Evolutionary conservation across 352 stramenopile species (phyloP).

Genomic region (Pythium angustatum): DNA sequence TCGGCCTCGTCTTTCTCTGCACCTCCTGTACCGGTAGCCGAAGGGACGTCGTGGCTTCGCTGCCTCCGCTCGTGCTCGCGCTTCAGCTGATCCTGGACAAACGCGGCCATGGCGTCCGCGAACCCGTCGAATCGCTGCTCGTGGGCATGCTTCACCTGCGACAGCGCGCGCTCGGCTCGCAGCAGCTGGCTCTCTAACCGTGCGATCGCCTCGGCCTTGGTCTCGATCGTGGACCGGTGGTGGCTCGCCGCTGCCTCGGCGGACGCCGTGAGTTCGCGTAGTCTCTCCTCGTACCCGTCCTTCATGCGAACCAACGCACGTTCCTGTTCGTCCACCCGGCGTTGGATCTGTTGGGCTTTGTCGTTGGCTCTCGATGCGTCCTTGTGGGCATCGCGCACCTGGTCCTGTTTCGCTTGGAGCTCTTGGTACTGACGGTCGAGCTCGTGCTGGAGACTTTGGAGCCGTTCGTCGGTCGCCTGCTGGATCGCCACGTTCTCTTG

Average conservation of each 20-base stretch:
- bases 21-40: background rate
- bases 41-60: background rate
- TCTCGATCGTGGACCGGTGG: conserved; percentile 31
- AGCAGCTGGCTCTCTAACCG: conserved; percentile 45
- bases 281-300: conserved; percentile 47
- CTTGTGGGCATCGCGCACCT: conserved; percentile 33
- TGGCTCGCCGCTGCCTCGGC: conserved; percentile 36
- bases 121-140: conserved; percentile 60
- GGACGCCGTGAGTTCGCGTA: conserved; percentile 29
- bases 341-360: conserved; percentile 39
- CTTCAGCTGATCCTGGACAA: conserved; percentile 60
- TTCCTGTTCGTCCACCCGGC: conserved; percentile 48
- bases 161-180: conserved; percentile 44
- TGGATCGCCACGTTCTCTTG: conserved; percentile 62
- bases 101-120: conserved; percentile 48
- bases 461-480: conserved; percentile 41
- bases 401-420: conserved; percentile 46
- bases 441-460: conserved; percentile 33
- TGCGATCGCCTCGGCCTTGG: conserved; percentile 34
- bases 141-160: conserved; percentile 45
- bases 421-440: conserved; percentile 45
- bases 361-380: conserved; percentile 45
- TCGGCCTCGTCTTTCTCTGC: background rate
- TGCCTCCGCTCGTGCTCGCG: conserved; percentile 45
- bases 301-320: conserved; percentile 36